Conservation (phyloP, 1,284 basidiomycete species). For the Amylostereum chailletii region DNA sequence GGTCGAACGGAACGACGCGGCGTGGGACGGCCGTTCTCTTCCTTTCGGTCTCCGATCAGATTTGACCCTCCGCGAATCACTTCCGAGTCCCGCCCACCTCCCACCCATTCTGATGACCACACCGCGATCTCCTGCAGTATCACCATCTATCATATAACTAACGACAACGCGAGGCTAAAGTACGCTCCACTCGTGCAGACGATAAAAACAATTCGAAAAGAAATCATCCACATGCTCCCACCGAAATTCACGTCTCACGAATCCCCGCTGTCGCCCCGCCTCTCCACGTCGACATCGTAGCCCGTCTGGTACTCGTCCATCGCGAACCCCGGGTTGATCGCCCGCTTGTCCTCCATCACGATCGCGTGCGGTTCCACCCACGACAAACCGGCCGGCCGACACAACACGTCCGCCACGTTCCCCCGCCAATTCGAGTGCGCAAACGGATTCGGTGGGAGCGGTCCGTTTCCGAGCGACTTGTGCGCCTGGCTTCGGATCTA, state of each 20-base stretch:
- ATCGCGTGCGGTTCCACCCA: conserved; percentile 52
- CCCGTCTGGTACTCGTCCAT: conserved; percentile 11
- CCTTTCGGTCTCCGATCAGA: no score
- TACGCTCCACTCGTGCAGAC: no score
- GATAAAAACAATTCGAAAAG: no score
- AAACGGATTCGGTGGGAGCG: conserved; percentile 69
- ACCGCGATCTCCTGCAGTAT: no score
- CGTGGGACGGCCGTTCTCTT: no score
- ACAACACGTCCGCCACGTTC: conserved; percentile 62
- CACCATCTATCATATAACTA: no score
- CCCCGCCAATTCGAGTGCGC: conserved; percentile 64
- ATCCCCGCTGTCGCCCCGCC: not conserved
- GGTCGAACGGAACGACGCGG: no score
- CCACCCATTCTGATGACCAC: no score
- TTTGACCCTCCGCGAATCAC: no score
- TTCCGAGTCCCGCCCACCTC: no score
- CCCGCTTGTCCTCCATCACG: conserved; percentile 59
- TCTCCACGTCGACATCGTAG: not conserved
- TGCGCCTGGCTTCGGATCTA: conserved; percentile 76
- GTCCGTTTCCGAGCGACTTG: conserved; percentile 51
- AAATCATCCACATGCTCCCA: no score
- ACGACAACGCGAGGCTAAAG: no score
- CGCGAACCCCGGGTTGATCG: conserved; percentile 50
- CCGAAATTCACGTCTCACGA: not conserved
- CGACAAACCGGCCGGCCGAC: conserved; percentile 61